Percentiles rank a stretch among this genome's conserved stretches.
These are phyloP conservation scores for Alnus glutinosa DNA, from an alignment of 306 rosid species.

Conservation along the genomic window DNA sequence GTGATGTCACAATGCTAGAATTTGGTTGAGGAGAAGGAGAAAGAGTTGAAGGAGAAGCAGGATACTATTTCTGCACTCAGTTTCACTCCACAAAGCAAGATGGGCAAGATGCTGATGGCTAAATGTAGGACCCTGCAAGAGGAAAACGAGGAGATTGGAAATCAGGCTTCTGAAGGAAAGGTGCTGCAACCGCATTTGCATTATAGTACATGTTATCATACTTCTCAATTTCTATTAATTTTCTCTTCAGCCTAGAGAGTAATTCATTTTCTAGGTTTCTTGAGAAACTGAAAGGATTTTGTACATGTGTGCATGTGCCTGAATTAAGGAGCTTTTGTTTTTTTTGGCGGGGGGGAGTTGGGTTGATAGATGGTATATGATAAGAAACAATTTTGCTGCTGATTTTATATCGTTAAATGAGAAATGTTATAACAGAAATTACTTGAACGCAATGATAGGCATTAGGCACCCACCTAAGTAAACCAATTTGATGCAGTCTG, in stretches of 20 bases:
- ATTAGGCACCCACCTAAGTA: background rate
- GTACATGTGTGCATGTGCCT: background rate
- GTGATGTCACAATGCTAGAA: constrained; percentile 43
- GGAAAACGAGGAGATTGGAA: constrained; percentile 98
- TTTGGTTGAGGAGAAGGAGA: constrained; percentile 90
- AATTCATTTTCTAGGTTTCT: background rate
- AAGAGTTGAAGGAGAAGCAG: constrained; percentile 80
- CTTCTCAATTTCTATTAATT: background rate
- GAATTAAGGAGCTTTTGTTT: no score
- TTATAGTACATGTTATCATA: constrained; percentile 4
- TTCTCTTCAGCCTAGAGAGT: background rate
- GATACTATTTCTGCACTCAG: constrained; percentile 81
- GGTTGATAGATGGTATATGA: background rate
- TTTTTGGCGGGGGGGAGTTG: background rate
- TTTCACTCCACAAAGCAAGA: constrained; percentile 91
- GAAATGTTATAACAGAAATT: background rate
- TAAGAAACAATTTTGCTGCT: background rate
- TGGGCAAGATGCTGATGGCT: constrained; percentile 96
- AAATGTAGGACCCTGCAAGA: constrained; percentile 93
- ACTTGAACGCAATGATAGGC: constrained; percentile 14
- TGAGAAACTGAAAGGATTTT: background rate
- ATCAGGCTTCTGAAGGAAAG: constrained; percentile 97
- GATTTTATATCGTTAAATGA: background rate
- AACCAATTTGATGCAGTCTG: background rate
- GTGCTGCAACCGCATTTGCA: constrained; percentile 36